Evolutionary conservation across 305 asterid genomes (phyloP).

Genomic region (Fraxinus greggii): DNA sequence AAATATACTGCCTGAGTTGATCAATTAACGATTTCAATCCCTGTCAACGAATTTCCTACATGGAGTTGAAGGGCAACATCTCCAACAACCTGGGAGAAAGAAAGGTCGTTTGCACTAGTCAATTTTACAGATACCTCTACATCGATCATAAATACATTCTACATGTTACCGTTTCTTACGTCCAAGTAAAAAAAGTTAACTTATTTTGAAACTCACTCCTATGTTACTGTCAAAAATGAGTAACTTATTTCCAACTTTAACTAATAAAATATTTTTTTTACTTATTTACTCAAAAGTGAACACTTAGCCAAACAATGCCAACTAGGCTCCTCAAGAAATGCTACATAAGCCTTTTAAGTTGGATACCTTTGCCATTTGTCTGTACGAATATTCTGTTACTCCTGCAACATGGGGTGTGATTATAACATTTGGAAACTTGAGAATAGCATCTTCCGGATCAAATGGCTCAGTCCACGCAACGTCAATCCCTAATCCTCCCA

Average conservation of each 20-base stretch:
- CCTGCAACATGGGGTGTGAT: conserved; percentile 95
- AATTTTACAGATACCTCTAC: background rate
- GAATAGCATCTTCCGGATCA: conserved; percentile 76
- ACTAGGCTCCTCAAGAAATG: background rate
- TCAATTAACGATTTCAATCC: conserved; percentile 75
- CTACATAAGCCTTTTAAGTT: background rate
- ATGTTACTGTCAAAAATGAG: background rate
- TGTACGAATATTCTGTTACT: conserved; percentile 67
- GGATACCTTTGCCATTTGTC: conserved; percentile 84
- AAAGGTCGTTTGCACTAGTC: background rate
- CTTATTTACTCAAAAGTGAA: background rate
- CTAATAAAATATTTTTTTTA: background rate
- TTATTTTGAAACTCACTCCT: background rate
- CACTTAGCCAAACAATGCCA: background rate
- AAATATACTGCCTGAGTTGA: conserved; percentile 16
- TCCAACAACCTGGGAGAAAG: conserved; percentile 59
- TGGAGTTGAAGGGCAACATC: conserved; percentile 81
- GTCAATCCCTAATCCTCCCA: conserved; percentile 93
- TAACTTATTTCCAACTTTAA: background rate
- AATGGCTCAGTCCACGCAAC: conserved; percentile 97
- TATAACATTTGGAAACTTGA: conserved; percentile 74
- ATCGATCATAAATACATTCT: background rate
- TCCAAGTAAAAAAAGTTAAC: background rate
- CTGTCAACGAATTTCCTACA: conserved; percentile 48
- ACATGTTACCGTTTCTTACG: background rate